Conservation (phyloP, 2,329 filamentous ascomycete genomes). For the Claviceps cyperi region DNA sequence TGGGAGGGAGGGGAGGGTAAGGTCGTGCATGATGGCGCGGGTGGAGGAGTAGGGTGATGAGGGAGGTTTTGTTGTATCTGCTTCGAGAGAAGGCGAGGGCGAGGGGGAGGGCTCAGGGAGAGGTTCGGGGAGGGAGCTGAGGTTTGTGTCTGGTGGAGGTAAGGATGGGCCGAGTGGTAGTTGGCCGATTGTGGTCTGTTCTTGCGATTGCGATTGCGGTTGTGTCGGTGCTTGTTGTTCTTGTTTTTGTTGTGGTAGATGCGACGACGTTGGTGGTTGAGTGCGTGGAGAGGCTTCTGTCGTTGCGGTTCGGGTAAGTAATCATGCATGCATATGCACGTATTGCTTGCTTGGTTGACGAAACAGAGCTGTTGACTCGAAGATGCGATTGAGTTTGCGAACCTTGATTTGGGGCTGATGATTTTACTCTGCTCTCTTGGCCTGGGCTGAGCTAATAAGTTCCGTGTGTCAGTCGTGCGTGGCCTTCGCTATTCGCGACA, state of each 20-base stretch:
- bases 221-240: neutral
- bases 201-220: neutral
- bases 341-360: neutral
- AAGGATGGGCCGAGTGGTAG: conserved; percentile 25
- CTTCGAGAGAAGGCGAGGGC: conserved; percentile 12
- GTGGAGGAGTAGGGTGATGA: conserved; percentile 54
- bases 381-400: neutral
- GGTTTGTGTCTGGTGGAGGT: conserved; percentile 16
- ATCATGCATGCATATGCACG: neutral
- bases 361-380: neutral
- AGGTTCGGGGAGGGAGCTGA: conserved; percentile 1
- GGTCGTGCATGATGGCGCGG: conserved; percentile 50
- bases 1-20: conserved; percentile 58
- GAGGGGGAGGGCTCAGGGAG: conserved; percentile 8
- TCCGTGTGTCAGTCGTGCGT: neutral
- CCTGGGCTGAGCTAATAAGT: neutral
- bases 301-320: neutral
- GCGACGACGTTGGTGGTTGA: neutral
- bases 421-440: neutral
- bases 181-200: conserved; percentile 7
- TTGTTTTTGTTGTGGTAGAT: neutral
- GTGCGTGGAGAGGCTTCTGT: neutral
- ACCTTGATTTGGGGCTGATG: neutral
- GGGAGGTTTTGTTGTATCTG: neutral
- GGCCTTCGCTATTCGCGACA: neutral